Percentiles rank a stretch among this genome's conserved stretches.
Evolutionary conservation across 2,329 filamentous ascomycete species (phyloP).

Genomic region (Ceratocystis harringtonii): DNA sequence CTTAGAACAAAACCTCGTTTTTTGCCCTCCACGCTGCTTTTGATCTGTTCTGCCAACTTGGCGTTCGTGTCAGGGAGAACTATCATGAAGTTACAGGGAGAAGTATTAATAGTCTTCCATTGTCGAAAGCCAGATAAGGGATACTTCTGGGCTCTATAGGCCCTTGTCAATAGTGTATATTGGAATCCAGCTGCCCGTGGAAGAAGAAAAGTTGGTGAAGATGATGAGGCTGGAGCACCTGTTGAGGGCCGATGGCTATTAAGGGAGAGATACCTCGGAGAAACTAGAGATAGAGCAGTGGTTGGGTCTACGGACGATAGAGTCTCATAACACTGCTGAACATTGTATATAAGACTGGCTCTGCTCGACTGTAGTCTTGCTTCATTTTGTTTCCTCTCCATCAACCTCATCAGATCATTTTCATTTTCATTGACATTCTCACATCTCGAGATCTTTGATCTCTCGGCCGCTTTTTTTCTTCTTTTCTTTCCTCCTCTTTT

Average conservation of each 20-base stretch:
- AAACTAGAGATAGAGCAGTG: neutral
- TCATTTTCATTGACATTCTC: neutral
- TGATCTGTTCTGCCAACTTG: neutral
- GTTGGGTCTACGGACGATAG: neutral
- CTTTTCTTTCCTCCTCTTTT: neutral
- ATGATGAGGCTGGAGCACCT: neutral
- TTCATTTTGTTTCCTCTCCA: neutral
- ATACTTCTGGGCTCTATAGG: neutral
- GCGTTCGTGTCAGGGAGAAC: neutral
- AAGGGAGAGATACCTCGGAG: neutral
- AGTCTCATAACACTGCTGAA: neutral
- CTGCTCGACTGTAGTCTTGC: neutral
- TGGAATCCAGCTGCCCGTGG: neutral
- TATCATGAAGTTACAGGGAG: neutral
- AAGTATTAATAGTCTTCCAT: slow-evolving; percentile 1
- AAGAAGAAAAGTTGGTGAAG: neutral
- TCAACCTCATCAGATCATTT: neutral
- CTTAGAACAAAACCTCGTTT: neutral
- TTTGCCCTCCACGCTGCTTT: neutral
- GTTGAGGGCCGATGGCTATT: neutral
- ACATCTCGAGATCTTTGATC: slow-evolving; percentile 8
- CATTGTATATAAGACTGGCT: neutral
- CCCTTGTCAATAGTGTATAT: neutral
- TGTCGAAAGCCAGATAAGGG: neutral
- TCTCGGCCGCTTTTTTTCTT: slow-evolving; percentile 4